Conservation (phyloP, 345 rosid genomes). For the Hibiscus tridactylites region DNA sequence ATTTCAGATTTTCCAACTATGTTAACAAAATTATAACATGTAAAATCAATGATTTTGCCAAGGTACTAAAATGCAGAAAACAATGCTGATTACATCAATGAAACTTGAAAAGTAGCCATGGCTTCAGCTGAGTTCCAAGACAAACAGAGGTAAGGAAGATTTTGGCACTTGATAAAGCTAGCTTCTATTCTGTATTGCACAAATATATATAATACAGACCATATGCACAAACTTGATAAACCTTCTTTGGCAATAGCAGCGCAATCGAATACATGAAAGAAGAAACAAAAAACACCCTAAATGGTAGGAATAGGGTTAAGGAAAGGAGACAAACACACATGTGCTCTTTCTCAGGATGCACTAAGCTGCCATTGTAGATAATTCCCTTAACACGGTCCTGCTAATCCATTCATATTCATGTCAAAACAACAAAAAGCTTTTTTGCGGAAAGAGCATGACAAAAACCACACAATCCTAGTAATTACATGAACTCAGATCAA, state of each 20-base stretch:
- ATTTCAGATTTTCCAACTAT: constrained; percentile 5
- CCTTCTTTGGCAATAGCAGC: neutral
- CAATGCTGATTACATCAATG: neutral
- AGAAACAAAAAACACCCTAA: constrained; percentile 26
- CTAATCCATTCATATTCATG: constrained; percentile 95
- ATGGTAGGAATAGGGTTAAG: constrained; percentile 57
- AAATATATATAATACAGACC: neutral
- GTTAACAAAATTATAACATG: neutral
- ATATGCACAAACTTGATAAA: neutral
- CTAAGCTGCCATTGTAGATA: constrained; percentile 98
- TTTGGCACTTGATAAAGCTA: neutral
- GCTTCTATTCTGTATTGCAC: neutral
- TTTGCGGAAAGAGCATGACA: constrained; percentile 37
- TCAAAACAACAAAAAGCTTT: constrained; percentile 54
- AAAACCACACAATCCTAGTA: constrained; percentile 47
- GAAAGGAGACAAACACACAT: constrained; percentile 99
- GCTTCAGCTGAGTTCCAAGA: neutral
- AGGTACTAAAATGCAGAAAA: neutral
- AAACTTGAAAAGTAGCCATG: too few relatives aligned
- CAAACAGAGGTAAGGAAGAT: neutral
- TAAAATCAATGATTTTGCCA: neutral
- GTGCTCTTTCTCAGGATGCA: constrained; percentile 97
- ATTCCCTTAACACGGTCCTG: constrained; percentile 97
- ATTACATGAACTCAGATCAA: constrained; percentile 23
- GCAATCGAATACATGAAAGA: neutral